phyloP scores from a whole-genome alignment of 2,329 filamentous ascomycete species.

The Ophiostoma tasmaniense region DNA sequence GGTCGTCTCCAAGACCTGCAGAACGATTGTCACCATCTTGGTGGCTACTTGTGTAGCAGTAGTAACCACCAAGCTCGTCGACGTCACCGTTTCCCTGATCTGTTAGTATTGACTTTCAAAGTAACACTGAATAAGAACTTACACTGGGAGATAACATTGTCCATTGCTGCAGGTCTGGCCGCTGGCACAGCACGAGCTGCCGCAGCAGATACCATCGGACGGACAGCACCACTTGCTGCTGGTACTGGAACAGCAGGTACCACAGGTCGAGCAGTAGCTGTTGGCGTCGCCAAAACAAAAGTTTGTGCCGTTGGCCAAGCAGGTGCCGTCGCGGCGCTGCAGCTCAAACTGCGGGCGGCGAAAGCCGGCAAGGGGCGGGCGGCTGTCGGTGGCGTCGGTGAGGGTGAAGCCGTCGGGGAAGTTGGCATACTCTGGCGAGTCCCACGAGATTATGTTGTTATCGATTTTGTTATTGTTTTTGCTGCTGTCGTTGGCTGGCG shows the following conservation, averaged over 20 bases:
- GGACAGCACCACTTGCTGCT: slow-evolving; percentile 25
- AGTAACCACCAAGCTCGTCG: slow-evolving; percentile 8
- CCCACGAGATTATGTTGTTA: neutral
- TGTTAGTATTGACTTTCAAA: neutral
- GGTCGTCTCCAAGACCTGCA: slow-evolving; percentile 20
- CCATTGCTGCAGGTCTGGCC: slow-evolving; percentile 27
- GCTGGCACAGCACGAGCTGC: slow-evolving; percentile 26
- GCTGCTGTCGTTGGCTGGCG: neutral
- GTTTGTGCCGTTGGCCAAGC: slow-evolving; percentile 28
- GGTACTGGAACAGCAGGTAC: slow-evolving; percentile 24
- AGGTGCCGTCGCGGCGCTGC: slow-evolving; percentile 24
- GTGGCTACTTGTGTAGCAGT: slow-evolving; percentile 18
- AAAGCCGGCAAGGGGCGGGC: slow-evolving; percentile 21
- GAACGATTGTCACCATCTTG: slow-evolving; percentile 16
- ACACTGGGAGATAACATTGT: slow-evolving; percentile 23
- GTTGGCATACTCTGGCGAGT: neutral
- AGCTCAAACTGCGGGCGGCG: slow-evolving; percentile 17
- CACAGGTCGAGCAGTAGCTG: slow-evolving; percentile 26
- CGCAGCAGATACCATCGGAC: slow-evolving; percentile 25
- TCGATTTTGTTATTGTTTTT: neutral
- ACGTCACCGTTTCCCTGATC: slow-evolving; percentile 19
- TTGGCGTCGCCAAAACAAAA: slow-evolving; percentile 27
- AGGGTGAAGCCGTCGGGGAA: slow-evolving; percentile 9
- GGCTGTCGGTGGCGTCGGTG: slow-evolving; percentile 19
- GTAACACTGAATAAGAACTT: neutral